Conservation (phyloP, 2,329 filamentous ascomycete species). For the Stachybotrys echinatus region DNA sequence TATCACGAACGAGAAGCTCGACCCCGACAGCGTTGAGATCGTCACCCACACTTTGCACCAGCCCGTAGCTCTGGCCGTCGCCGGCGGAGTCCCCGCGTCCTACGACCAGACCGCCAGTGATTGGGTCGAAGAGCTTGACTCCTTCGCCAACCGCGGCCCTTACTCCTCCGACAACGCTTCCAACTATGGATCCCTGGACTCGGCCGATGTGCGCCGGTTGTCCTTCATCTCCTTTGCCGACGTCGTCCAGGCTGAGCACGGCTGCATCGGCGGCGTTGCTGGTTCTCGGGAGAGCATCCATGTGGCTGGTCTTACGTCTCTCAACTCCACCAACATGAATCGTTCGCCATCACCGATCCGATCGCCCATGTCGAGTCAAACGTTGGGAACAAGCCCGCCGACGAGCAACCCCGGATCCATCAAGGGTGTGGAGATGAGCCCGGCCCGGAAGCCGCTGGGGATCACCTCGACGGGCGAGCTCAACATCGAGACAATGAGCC, state of each 20-base stretch:
- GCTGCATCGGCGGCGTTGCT: slow-evolving; percentile 42
- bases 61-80: slow-evolving; percentile 65
- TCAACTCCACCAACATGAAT: slow-evolving; percentile 46
- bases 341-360: slow-evolving; percentile 76
- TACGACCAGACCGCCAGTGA: slow-evolving; percentile 39
- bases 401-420: slow-evolving; percentile 71
- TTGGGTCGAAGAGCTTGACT: slow-evolving; percentile 54
- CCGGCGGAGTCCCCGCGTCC: slow-evolving; percentile 29
- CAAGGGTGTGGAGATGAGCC: slow-evolving; percentile 68
- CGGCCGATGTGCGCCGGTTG: slow-evolving; percentile 70
- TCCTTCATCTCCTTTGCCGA: slow-evolving; percentile 98
- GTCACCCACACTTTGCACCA: slow-evolving; percentile 82
- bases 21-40: slow-evolving; percentile 89
- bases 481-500: slow-evolving; percentile 89
- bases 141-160: slow-evolving; percentile 41
- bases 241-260: slow-evolving; percentile 82
- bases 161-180: slow-evolving; percentile 56
- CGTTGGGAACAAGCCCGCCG: slow-evolving; percentile 63
- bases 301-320: slow-evolving; percentile 59
- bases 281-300: slow-evolving; percentile 66
- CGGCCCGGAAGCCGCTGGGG: slow-evolving; percentile 50
- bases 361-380: slow-evolving; percentile 71
- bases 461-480: slow-evolving; percentile 55
- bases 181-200: slow-evolving; percentile 72
- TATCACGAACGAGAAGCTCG: slow-evolving; percentile 79